These are phyloP conservation scores for Backusella australiensis DNA, from an alignment of 192 early-diverging fungal genomes.

Conservation along the genomic window DNA sequence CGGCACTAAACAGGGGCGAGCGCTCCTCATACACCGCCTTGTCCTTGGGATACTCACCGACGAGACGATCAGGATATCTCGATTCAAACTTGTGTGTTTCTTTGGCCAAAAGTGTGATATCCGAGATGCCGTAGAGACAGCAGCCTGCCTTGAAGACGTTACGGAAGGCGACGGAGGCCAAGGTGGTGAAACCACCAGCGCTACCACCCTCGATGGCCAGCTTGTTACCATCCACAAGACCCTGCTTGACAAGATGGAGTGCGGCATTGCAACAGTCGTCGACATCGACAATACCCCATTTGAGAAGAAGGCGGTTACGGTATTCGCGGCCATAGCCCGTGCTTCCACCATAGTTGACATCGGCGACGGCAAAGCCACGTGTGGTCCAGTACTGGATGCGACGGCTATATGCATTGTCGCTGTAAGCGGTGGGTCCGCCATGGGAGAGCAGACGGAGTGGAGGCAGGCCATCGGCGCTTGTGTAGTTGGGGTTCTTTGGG, in stretches of 20 bases:
- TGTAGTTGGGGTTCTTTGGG: constrained; percentile 59
- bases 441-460: constrained; percentile 71
- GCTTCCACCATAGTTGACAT: constrained; percentile 82
- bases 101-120: constrained; percentile 61
- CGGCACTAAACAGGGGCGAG: constrained; percentile 61
- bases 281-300: constrained; percentile 77
- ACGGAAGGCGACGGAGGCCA: constrained; percentile 65
- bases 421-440: constrained; percentile 65
- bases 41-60: constrained; percentile 59
- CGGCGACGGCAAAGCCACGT: constrained; percentile 69
- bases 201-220: constrained; percentile 66
- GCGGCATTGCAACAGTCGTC: constrained; percentile 75
- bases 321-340: constrained; percentile 72
- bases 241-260: constrained; percentile 51
- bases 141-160: constrained; percentile 73
- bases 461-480: constrained; percentile 50
- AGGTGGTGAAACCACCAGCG: constrained; percentile 68
- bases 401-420: constrained; percentile 39
- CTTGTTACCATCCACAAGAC: constrained; percentile 57
- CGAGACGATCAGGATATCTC: constrained; percentile 56
- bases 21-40: constrained; percentile 56
- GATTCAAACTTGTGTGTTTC: constrained; percentile 86
- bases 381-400: constrained; percentile 74
- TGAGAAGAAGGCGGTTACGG: constrained; percentile 66
- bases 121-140: constrained; percentile 70